Evolutionary conservation across 2,329 filamentous ascomycete species (phyloP).

Genomic region (Trichoderma sp.): DNA sequence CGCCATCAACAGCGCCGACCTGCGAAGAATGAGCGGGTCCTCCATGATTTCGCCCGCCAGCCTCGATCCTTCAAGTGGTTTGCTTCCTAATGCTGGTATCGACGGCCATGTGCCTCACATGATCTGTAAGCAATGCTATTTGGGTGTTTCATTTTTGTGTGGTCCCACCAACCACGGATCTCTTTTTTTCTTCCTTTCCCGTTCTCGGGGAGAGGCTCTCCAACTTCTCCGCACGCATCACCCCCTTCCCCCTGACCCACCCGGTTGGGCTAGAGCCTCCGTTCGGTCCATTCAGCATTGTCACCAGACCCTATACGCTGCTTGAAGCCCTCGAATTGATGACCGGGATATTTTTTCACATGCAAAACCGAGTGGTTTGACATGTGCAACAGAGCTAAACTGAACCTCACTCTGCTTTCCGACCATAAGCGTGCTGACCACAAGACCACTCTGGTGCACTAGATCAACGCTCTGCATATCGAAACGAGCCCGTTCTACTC

Average conservation of each 20-base stretch:
- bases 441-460: conserved; percentile 23
- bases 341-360: conserved; percentile 18
- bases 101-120: conserved; percentile 48
- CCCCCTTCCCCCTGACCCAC: conserved; percentile 12
- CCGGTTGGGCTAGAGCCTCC: background rate
- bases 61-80: conserved; percentile 24
- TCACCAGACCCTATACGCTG: background rate
- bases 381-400: conserved; percentile 9
- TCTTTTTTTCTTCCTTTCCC: background rate
- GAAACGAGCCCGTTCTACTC: conserved; percentile 33
- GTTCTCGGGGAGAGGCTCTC: conserved; percentile 23
- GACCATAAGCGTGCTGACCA: conserved; percentile 30
- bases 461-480: conserved; percentile 39
- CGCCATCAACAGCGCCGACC: conserved; percentile 37
- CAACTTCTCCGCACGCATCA: conserved; percentile 29
- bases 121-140: conserved; percentile 42
- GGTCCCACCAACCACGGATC: background rate
- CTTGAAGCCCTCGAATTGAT: background rate
- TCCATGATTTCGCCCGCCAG: conserved; percentile 34
- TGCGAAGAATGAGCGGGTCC: conserved; percentile 38
- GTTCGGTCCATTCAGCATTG: conserved; percentile 8
- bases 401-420: background rate
- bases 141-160: conserved; percentile 19
- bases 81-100: conserved; percentile 29
- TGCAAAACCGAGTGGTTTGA: conserved; percentile 15